phyloP scores from a whole-genome alignment of 1,284 basidiomycete species.

The Malassezia brasiliensis region DNA sequence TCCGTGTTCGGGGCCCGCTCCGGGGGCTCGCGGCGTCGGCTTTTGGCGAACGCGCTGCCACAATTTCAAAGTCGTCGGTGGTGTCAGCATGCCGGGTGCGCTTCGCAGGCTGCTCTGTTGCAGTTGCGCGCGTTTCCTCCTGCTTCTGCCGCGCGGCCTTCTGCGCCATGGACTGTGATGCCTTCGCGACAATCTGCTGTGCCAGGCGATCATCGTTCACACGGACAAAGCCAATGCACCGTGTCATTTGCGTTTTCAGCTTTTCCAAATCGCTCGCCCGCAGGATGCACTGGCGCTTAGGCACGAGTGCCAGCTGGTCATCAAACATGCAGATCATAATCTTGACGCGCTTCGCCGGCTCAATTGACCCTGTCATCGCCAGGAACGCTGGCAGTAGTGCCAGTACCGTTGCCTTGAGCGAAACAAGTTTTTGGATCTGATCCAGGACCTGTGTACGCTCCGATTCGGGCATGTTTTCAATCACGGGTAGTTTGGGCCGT shows the following conservation, averaged over 20 bases:
- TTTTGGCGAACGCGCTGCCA: background rate
- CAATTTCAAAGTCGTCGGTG: background rate
- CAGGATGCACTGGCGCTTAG: slow-evolving; percentile 36
- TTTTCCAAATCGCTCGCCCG: slow-evolving; percentile 38
- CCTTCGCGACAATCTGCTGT: slow-evolving; percentile 24
- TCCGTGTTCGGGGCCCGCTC: too few relatives aligned
- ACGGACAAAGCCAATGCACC: slow-evolving; percentile 44
- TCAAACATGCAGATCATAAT: slow-evolving; percentile 46
- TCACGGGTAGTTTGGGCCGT: slow-evolving; percentile 30
- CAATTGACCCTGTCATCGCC: slow-evolving; percentile 40
- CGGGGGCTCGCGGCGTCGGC: background rate
- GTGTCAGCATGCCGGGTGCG: background rate
- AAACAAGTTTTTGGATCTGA: slow-evolving; percentile 33
- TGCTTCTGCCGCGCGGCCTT: background rate
- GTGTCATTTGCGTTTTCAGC: slow-evolving; percentile 44
- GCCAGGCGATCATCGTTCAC: slow-evolving; percentile 37
- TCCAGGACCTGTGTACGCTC: slow-evolving; percentile 33
- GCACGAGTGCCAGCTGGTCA: slow-evolving; percentile 37
- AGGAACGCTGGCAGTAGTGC: slow-evolving; percentile 42
- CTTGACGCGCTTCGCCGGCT: slow-evolving; percentile 41
- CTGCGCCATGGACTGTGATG: background rate
- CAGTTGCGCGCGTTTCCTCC: background rate
- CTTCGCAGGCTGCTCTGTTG: background rate
- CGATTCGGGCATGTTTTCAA: slow-evolving; percentile 33
- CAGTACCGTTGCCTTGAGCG: slow-evolving; percentile 34